These are phyloP conservation scores for Catunica adiposa DNA, from an alignment of 2,329 filamentous ascomycete species.

Conservation along the genomic window DNA sequence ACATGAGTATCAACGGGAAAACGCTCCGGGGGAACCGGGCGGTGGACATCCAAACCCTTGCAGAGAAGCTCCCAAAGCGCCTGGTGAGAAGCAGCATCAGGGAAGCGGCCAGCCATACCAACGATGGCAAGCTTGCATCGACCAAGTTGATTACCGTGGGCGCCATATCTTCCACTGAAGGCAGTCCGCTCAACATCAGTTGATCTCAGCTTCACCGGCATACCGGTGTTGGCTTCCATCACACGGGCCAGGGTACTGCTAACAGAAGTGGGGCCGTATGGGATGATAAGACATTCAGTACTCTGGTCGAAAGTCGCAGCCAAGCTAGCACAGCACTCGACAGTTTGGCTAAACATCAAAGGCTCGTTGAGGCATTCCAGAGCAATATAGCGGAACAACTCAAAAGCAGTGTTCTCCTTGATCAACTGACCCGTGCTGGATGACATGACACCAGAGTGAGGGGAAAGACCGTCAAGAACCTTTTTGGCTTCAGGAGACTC, in stretches of 20 bases:
- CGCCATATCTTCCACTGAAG: slow-evolving; percentile 25
- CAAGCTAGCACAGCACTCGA: slow-evolving; percentile 30
- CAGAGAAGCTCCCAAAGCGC: slow-evolving; percentile 48
- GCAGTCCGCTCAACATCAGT: slow-evolving; percentile 23
- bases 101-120: slow-evolving; percentile 35
- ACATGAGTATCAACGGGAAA: slow-evolving; percentile 52
- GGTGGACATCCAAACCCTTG: slow-evolving; percentile 49
- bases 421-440: slow-evolving; percentile 31
- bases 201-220: slow-evolving; percentile 27
- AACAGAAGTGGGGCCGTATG: slow-evolving; percentile 31
- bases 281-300: slow-evolving; percentile 29
- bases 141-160: slow-evolving; percentile 28
- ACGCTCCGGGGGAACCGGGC: slow-evolving; percentile 44
- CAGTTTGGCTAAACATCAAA: slow-evolving; percentile 30
- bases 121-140: slow-evolving; percentile 68
- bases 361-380: slow-evolving; percentile 35
- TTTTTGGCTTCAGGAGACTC: slow-evolving; percentile 24
- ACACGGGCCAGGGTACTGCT: slow-evolving; percentile 29
- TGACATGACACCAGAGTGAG: slow-evolving; percentile 34
- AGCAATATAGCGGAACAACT: slow-evolving; percentile 28
- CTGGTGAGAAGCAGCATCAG: slow-evolving; percentile 25
- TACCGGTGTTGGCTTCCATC: slow-evolving; percentile 26
- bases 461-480: slow-evolving; percentile 27
- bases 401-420: slow-evolving; percentile 24
- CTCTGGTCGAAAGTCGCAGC: slow-evolving; percentile 23